Evolutionary conservation across 2,329 filamentous ascomycete genomes (phyloP), one percentile per base, ranked within the genome.

Genomic region (Fusarium sp.): DNA sequence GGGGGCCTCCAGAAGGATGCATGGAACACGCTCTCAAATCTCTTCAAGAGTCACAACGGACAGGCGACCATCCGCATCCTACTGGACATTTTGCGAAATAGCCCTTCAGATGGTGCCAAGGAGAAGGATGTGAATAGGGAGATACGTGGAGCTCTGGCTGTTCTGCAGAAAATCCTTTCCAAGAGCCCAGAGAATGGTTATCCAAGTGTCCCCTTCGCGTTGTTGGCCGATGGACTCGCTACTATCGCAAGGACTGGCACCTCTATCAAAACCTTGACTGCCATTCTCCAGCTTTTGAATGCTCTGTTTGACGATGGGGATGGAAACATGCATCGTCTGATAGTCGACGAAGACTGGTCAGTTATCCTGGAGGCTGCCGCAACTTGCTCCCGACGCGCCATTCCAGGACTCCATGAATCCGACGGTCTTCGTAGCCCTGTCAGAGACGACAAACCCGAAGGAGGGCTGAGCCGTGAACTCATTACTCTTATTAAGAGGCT

Each of bases 41-140:
- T 94, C 1, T 90, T 90, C 81, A 89, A 85, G 73, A 93, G 91
- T 2, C 91, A 93, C 75, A 88, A 93, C 68, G 91, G 91, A 21
- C 90, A 92, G 67, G 87, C 87, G 37, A 90, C 90, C 3, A 85
- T 93, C 46, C 85, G 88, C 57, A 86, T 90, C 25, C 79, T 93
- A 23, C 82, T 93, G 31, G 86, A 90, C 58, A 86, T 90, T 14
- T 79, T 91, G 25, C 84, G 84, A 43, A 83, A 84, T 55, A 82
- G 85, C 39, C 79, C 83, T 3, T 65, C 75, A 1, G 81, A 84
- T 42, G 81, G 80, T n/a, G 77, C 80, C 56, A 82, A 82, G 64
- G 84, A 83, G 58, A 87, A 85, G 58, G 84, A 87, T 52, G 79
- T 82, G 19, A 82, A 83, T 45, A 83, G 88, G 52, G 85, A 89